Base-by-base conservation (phyloP, 2,329 filamentous ascomycete genomes). In the Calonectria hongkongensis region DNA sequence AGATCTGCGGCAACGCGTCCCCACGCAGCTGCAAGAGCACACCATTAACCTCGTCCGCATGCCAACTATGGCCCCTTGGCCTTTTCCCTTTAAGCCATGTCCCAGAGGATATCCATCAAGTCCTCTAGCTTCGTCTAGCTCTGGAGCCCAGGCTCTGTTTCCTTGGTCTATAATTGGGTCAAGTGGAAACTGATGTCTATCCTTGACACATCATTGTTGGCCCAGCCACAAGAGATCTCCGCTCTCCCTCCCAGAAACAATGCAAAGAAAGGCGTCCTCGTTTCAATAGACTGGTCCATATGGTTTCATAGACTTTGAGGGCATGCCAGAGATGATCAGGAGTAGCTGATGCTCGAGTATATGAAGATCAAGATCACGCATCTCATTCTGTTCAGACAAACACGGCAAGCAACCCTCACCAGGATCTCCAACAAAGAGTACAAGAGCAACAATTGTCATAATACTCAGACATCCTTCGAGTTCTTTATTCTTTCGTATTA, bases 161-260 rank as follows among this genome's bases (percentile, higher is more conserved):
- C 50, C 33, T 43, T 70, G 68, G 74, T 2, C 16, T 27, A 71
- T 70, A 63, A 8, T 54, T 48, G 2, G 7, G 21, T 21, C 12
- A 10, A 58, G 25, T 45, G 39, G 51, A 41, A 27, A 47, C 54
- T 43, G 15, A 36, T 65, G 33, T 67, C 58, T 62, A 33, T 67
- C 48, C 64, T 15, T 50, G 58, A 43, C 25, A 50, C 63, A 21
- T 30, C 25, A 25, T 45, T 30, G 21, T 41, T 36, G 47, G 64
- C 13, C 75, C 73, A 75, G 66, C 77, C 77, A 68, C 75, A 47
- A 18, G 30, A 28, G 27, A n/a, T 41, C 62, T 65, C 13, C 63
- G 30, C 28, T 72, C 67, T 73, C 43, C 67, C 48, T 36, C 30
- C 58, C 3, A 43, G 28, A 68, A 76, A 76, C 36, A 79, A 79